Base-by-base conservation (phyloP, 345 rosid species). In the Salix dunnii region DNA sequence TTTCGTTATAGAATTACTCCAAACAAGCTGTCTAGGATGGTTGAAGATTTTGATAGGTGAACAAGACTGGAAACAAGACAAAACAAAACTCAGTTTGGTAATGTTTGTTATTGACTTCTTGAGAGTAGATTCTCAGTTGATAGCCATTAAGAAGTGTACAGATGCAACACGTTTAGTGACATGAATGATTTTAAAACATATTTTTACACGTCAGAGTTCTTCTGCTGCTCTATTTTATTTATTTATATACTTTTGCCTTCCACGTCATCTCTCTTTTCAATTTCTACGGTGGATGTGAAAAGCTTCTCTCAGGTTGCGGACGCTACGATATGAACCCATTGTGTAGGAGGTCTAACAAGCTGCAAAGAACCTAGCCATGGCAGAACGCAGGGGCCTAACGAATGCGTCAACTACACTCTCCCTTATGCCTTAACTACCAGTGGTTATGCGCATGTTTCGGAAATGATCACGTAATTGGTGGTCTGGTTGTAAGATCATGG, bases 101-200 rank as follows among this genome's bases (percentile, higher is more conserved):
- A 30, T 72, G 90, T 85, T 87, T 81, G 90, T 87, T 87, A 73
- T 78, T 80, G 89, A 84, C 86, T 77, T 82, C 70, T 70, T 77
- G 21, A 55, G 11, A 63, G 23, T 14, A n/a, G 31, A 21, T 46
- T 27, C 20, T 70, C 4, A 42, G 17, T 46, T 43, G 6, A n/a
- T 55, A 18, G 71, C 17, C 23, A n/a, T 38, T n/a, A 2, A 38
- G 7, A 74, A 38, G 53, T 76, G 25, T 69, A 51, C 46, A 30
- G 31, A 55, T 62, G 38, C 67, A 51, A 74, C 66, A 7, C 23
- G 60, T 20, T 53, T 53, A 7, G 7, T 53, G 10, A 4, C 3
- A 62, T 62, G 27, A 62, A 9, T 58, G 35, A 9, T 9, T 8
- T 2, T 16, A 61, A 55, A 42, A 27, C 4, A 11, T 33, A 33